Evolutionary conservation across 306 rosid species (phyloP), one percentile per base, ranked within the genome.

Genomic region (Cucurbita moschata): DNA sequence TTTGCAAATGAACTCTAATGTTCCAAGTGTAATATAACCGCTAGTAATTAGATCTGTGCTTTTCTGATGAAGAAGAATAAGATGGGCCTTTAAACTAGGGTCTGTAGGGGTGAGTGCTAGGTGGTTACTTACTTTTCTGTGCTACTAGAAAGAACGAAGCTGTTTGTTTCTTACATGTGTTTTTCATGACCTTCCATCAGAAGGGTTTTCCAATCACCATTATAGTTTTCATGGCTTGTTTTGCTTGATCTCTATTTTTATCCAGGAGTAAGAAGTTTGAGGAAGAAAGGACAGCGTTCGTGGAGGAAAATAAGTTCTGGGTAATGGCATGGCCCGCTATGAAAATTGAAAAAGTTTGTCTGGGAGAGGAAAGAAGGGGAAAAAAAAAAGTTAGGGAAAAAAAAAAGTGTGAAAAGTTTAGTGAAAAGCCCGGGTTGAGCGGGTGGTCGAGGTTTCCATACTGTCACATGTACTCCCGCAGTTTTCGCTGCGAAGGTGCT

Each of bases 391-490:
- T 42, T 59, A 40, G 10, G 14, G 8, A 56, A 67, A 69, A 54
- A 62, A 21, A 47, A 64, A 64, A 23, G 38, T 9, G 21, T 23
- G 46, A 51, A 50, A 63, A 10, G 73, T 79, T 84, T 77, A 74
- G 38, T 16, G n/a, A 37, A 77, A 78, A 75, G 75, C 82, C 85
- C 87, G 85, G 77, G 70, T 79, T 46, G 76, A 78, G 85, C 87
- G 96, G 92, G 90, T 88, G 90, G 88, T 80, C 58, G 72, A 42
- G 47, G 77, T 67, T 65, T 44, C 73, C 63, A 59, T 71, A 71
- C 68, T 9, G 49, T 86, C 96, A 87, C 96, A 85, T 90, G 96
- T 84, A 84, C 92, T 86, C 98, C 96, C 93, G 89, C 59, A 61
- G 81, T 79, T 82, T 70, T 58, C 88, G 93, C 89, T 82, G 88